Conservation (phyloP, 352 stramenopile species). For the Phytophthora pseudosyringae region DNA sequence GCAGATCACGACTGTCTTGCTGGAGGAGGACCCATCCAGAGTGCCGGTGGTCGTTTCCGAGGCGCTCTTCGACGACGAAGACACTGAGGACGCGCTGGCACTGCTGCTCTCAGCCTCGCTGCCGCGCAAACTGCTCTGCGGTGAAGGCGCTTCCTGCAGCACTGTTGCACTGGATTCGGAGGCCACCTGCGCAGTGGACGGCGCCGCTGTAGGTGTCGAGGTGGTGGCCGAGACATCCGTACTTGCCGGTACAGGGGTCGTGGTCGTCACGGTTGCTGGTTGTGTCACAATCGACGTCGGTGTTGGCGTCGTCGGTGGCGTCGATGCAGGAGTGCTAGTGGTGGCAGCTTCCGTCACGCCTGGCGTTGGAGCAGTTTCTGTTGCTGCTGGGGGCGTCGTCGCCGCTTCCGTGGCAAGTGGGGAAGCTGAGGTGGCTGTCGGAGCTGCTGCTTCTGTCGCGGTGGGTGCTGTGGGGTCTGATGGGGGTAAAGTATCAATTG, state of each 20-base stretch:
- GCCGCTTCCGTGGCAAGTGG: constrained; percentile 16
- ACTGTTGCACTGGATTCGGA: constrained; percentile 15
- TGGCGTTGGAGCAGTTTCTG: constrained; percentile 13
- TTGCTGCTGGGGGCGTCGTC: constrained; percentile 16
- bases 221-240: constrained; percentile 6
- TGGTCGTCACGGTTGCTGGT: neutral
- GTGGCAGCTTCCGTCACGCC: constrained; percentile 12
- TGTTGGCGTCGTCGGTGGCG: neutral
- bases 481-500: constrained; percentile 3
- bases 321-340: neutral
- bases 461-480: constrained; percentile 5
- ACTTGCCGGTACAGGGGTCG: neutral
- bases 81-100: neutral
- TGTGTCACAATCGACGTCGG: constrained; percentile 2
- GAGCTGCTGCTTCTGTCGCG: constrained; percentile 7
- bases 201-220: constrained; percentile 3
- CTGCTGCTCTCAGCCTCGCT: constrained; percentile 7
- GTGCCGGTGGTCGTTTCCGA: constrained; percentile 14
- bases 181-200: constrained; percentile 1
- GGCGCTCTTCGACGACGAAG: constrained; percentile 24
- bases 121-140: constrained; percentile 15
- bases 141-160: constrained; percentile 3
- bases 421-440: constrained; percentile 1
- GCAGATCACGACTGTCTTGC: constrained; percentile 29
- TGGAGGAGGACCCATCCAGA: constrained; percentile 18